These are phyloP conservation scores for Aegilops speltoides DNA, from an alignment of 176 grass and related monocot genomes.

Conservation along the genomic window DNA sequence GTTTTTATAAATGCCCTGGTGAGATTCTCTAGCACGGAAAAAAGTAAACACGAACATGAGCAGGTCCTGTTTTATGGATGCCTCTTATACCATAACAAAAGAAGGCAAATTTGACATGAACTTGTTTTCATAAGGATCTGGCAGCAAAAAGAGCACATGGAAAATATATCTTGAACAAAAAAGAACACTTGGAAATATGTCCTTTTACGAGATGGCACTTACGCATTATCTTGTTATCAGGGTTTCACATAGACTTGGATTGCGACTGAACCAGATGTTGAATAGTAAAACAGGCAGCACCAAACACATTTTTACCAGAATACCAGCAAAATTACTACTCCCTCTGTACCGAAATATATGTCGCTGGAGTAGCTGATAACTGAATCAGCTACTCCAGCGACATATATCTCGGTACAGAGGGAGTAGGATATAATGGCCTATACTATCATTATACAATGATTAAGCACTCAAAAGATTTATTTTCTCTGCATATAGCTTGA, in stretches of 20 bases:
- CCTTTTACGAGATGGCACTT: neutral
- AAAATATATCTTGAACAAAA: conserved; percentile 15
- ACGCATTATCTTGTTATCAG: neutral
- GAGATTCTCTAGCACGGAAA: neutral
- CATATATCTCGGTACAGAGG: no score
- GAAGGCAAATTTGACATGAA: neutral
- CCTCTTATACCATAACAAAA: neutral
- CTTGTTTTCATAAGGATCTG: conserved; percentile 25
- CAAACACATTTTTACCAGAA: neutral
- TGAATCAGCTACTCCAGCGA: no score
- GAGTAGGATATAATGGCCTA: neutral
- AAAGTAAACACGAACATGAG: conserved; percentile 13
- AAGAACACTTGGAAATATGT: neutral
- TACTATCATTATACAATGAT: conserved; percentile 8
- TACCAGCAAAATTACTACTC: neutral
- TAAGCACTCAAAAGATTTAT: neutral
- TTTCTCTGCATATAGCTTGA: conserved; percentile 1
- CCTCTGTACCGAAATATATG: neutral
- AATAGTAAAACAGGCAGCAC: neutral
- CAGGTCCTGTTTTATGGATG: neutral
- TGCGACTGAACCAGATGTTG: neutral
- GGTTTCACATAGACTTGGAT: neutral
- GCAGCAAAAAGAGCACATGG: conserved; percentile 19
- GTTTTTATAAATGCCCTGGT: conserved; percentile 21
- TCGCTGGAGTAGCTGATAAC: no score